Conservation (phyloP, 441 rosid species). For the Syzygium syzygioides region DNA sequence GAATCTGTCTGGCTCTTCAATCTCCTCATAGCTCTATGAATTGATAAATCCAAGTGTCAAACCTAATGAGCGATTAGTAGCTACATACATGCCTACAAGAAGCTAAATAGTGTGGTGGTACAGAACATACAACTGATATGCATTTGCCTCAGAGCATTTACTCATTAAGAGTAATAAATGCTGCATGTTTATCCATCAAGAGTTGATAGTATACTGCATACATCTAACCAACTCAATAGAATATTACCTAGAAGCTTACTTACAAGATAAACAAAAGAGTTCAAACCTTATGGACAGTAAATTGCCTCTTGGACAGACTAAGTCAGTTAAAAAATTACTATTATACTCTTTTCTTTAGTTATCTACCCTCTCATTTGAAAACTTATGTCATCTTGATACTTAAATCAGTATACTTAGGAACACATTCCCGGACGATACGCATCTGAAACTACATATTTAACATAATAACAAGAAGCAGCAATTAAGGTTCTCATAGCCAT, state of each 20-base stretch:
- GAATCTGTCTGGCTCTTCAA: constrained; percentile 82
- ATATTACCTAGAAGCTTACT: neutral
- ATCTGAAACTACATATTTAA: neutral
- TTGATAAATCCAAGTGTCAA: neutral
- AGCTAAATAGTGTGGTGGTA: neutral
- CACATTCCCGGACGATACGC: neutral
- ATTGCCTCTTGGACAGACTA: neutral
- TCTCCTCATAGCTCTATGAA: constrained; percentile 68
- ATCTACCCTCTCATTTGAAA: neutral
- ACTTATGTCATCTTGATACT: neutral
- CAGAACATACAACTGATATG: neutral
- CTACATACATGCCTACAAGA: neutral
- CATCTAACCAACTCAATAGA: no score
- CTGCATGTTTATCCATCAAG: no score
- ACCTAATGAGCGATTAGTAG: neutral
- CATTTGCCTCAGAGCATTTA: neutral
- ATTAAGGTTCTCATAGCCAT: neutral
- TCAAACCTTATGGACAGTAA: neutral
- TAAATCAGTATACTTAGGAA: neutral
- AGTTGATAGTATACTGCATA: no score
- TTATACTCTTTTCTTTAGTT: neutral
- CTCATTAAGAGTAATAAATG: no score
- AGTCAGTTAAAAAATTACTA: neutral
- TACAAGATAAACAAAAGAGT: neutral
- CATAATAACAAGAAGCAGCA: neutral